phyloP scores from a whole-genome alignment of 2,329 filamentous ascomycete species.

The Talaromyces funiculosus region DNA sequence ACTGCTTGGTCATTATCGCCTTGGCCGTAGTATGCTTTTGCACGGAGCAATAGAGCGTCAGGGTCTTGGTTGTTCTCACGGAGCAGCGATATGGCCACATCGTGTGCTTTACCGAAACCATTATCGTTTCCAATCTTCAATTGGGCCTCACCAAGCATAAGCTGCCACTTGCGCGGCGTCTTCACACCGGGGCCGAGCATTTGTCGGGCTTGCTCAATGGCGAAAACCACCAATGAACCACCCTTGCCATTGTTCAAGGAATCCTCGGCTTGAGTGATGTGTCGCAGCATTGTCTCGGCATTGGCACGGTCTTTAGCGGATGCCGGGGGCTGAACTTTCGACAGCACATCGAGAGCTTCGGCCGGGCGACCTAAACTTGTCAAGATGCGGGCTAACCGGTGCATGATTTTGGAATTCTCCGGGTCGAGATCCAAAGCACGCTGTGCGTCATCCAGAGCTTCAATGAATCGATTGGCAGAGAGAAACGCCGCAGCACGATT shows the following conservation, averaged over 20 bases:
- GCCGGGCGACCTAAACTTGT: slow-evolving; percentile 79
- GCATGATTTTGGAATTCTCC: slow-evolving; percentile 77
- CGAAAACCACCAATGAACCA: slow-evolving; percentile 87
- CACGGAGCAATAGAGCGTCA: slow-evolving; percentile 84
- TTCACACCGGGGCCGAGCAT: slow-evolving; percentile 67
- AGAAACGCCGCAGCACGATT: slow-evolving; percentile 95
- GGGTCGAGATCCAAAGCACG: slow-evolving; percentile 78
- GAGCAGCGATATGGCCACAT: slow-evolving; percentile 81
- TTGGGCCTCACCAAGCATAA: slow-evolving; percentile 87
- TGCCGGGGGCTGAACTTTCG: slow-evolving; percentile 70
- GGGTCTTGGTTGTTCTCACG: slow-evolving; percentile 85
- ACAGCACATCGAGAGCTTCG: slow-evolving; percentile 78
- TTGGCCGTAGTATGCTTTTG: slow-evolving; percentile 79
- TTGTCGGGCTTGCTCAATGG: slow-evolving; percentile 82
- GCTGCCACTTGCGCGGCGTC: slow-evolving; percentile 85
- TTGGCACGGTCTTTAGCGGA: slow-evolving; percentile 78
- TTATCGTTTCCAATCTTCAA: slow-evolving; percentile 89
- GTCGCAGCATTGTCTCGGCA: slow-evolving; percentile 78
- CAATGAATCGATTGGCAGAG: slow-evolving; percentile 70
- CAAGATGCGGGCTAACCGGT: slow-evolving; percentile 84
- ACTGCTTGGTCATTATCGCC: slow-evolving; percentile 95
- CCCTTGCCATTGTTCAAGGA: slow-evolving; percentile 68
- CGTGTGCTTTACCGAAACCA: slow-evolving; percentile 83
- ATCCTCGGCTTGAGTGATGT: slow-evolving; percentile 73
- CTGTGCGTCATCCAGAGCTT: slow-evolving; percentile 82